A percentile compares a stretch with the other conserved stretches of the same genome.
phyloP scores from a whole-genome alignment of 345 rosid genomes.

The Capsella bursapastoris region DNA sequence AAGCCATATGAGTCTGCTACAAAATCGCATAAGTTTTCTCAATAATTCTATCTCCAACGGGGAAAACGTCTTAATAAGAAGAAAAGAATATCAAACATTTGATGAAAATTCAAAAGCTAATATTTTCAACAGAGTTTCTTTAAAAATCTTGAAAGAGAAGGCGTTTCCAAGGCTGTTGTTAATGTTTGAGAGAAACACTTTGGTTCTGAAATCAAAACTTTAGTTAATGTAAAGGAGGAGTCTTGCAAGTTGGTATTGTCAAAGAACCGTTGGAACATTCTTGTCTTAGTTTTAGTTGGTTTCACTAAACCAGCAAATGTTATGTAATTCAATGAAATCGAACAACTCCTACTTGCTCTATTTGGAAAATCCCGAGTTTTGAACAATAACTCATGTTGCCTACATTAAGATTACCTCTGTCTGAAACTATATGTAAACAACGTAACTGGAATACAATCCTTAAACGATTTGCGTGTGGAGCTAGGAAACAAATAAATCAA shows the following conservation, averaged over 20 bases:
- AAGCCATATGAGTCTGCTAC: neutral
- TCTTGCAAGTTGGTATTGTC: neutral
- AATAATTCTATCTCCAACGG: neutral
- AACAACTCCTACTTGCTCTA: neutral
- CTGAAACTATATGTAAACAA: neutral
- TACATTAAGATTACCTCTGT: neutral
- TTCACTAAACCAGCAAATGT: neutral
- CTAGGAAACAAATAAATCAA: constrained; percentile 11
- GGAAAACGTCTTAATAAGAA: constrained; percentile 8
- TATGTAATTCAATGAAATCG: neutral
- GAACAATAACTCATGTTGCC: neutral
- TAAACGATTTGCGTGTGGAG: neutral
- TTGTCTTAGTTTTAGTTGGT: neutral
- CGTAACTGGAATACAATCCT: neutral
- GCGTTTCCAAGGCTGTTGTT: neutral
- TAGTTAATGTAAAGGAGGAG: neutral
- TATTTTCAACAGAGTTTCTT: too few relatives aligned
- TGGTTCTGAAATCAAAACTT: neutral
- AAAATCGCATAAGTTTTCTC: too few relatives aligned
- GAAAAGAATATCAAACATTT: neutral
- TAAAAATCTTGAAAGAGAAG: neutral
- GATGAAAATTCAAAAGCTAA: neutral
- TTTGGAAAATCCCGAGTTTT: neutral
- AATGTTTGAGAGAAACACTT: neutral
- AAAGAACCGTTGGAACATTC: neutral